Conservation (phyloP, 805 yeast genomes). For the Wickerhamomyces pijperi region DNA sequence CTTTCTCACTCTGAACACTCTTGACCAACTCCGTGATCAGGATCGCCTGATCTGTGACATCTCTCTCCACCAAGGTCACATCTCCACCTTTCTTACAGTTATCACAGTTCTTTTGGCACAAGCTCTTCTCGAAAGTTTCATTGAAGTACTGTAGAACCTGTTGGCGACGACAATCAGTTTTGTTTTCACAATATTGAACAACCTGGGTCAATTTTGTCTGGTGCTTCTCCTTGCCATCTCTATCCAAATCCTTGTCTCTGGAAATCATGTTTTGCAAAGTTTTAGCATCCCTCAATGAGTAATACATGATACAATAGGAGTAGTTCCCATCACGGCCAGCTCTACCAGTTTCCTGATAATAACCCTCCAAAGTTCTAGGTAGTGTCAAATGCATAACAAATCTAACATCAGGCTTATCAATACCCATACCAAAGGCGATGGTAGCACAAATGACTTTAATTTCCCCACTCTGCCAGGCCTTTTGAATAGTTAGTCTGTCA, state of each 20-base stretch:
- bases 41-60: slow-evolving; percentile 56
- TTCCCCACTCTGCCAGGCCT: slow-evolving; percentile 65
- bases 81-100: slow-evolving; percentile 50
- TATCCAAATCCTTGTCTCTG: slow-evolving; percentile 57
- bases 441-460: slow-evolving; percentile 89
- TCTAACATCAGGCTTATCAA: slow-evolving; percentile 92
- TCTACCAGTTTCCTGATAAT: slow-evolving; percentile 96
- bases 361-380: slow-evolving; percentile 89
- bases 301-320: slow-evolving; percentile 77
- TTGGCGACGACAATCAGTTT: slow-evolving; percentile 79
- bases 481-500: slow-evolving; percentile 62
- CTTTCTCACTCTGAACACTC: slow-evolving; percentile 42
- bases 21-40: slow-evolving; percentile 50
- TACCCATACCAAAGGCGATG: slow-evolving; percentile 98
- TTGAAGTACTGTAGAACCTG: slow-evolving; percentile 87
- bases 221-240: slow-evolving; percentile 63
- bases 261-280: slow-evolving; percentile 67
- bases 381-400: slow-evolving; percentile 81
- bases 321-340: slow-evolving; percentile 92
- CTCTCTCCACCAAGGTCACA: slow-evolving; percentile 38
- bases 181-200: slow-evolving; percentile 83
- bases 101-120: slow-evolving; percentile 73
- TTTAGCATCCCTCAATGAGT: slow-evolving; percentile 70
- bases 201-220: slow-evolving; percentile 69
- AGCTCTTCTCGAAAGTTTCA: slow-evolving; percentile 58